Conservation (phyloP, 805 yeast genomes). For the Schwanniomyces sp. region DNA sequence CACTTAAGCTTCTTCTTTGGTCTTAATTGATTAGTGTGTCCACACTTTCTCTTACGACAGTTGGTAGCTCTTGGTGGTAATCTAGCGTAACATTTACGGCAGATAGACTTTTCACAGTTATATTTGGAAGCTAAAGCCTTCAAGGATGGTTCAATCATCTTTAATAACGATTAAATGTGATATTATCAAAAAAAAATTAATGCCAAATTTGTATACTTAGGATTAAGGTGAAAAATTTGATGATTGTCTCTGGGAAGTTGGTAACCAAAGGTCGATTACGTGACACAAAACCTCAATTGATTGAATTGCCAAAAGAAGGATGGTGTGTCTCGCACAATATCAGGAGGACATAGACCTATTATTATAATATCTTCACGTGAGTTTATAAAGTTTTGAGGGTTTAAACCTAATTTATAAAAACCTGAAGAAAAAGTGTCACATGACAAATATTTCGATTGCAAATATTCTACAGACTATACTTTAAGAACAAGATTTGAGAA, state of each 20-base stretch:
- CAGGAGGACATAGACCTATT: background rate
- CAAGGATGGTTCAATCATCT: slow-evolving; percentile 97
- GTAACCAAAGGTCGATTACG: background rate
- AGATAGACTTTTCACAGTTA: slow-evolving; percentile 99
- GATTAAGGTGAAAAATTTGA: background rate
- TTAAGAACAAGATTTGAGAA: too few species aligned
- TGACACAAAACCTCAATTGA: background rate
- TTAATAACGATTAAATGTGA: background rate
- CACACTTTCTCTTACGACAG: slow-evolving; percentile 99
- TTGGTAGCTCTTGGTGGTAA: slow-evolving; percentile 99
- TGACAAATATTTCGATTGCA: background rate
- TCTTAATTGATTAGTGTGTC: slow-evolving; percentile 99
- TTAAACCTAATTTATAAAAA: background rate
- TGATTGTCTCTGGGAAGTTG: background rate
- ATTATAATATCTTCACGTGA: background rate
- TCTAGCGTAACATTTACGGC: slow-evolving; percentile 99
- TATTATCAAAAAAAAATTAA: background rate
- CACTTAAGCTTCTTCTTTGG: slow-evolving; percentile 99
- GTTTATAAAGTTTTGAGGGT: background rate
- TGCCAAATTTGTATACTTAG: background rate
- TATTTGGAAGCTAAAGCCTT: slow-evolving; percentile 98
- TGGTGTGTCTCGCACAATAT: background rate
- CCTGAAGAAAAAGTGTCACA: background rate
- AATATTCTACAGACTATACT: background rate
- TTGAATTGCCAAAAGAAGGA: background rate